Evolutionary conservation across 768 basidiomycete genomes (phyloP), one percentile per base, ranked within the genome.

Genomic region (Phaffia tasmanica): DNA sequence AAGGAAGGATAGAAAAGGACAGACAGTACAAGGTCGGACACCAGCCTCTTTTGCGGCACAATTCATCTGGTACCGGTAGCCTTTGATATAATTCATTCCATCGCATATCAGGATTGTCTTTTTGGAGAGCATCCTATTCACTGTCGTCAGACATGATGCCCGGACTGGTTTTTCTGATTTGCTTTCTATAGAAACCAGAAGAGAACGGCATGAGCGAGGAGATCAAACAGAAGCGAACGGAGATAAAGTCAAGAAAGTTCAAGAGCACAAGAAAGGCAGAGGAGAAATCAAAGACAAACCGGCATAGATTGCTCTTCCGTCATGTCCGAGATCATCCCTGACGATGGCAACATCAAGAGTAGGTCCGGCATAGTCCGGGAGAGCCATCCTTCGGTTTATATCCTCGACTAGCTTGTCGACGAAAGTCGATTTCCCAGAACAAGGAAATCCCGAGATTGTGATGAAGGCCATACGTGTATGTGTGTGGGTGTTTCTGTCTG

Each of bases 21-120:
- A 72, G 71, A 95, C 93, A 56, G 95, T 97, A 76, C 88, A 90
- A 5, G 87, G 84, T 46, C 93, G 80, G 30, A 90, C 80, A 71
- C 86, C 87, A 70, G 85, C 81, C 74, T 99, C 95, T 61, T 91
- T 80, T 5, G 92, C 93, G 0, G 89, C 89, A 73, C 94, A 97
- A 74, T 97, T 95, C 79, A 99, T 85, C 76, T 99, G 95, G 76
- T 99, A 99, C 35, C 95, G 85, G 74, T 91, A 95, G 15, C 94
- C 63, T 75, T 99, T 98, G 81, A 98, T 98, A 77, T 99, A 97
- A 74, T 98, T 98, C 71, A 88, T 81, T 18, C 86, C 84, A 73
- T 99, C 95, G 69, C 92, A 81, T 71, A 99, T 87, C 66, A 95
- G 81, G 72, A 97, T 83, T 0, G 84, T 87, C 72, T 88, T 84